Conservation (phyloP, 192 early-diverging fungal species). For the Lobosporangium transversale region DNA sequence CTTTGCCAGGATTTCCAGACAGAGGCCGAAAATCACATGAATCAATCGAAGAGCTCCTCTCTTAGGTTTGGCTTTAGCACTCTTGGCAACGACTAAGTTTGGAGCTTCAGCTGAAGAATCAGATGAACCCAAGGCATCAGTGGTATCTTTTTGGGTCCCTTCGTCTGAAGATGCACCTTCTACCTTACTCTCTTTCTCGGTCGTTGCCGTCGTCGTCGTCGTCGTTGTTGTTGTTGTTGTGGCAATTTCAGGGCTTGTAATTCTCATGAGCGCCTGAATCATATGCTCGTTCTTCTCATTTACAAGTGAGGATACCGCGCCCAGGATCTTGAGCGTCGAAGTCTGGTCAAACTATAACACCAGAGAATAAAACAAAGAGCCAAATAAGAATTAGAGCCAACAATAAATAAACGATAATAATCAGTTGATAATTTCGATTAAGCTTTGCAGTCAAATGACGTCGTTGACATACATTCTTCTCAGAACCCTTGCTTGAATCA, state of each 20-base stretch:
- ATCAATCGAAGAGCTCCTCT: slow-evolving; percentile 56
- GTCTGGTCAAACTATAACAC: slow-evolving; percentile 60
- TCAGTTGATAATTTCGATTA: no score
- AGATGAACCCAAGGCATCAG: no score
- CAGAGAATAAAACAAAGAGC: not conserved
- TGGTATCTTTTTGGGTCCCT: no score
- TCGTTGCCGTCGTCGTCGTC: no score
- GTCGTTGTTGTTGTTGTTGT: not conserved
- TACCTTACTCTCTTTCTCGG: no score
- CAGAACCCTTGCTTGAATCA: slow-evolving; percentile 73
- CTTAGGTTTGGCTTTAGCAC: not conserved
- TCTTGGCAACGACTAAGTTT: no score
- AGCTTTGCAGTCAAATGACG: no score
- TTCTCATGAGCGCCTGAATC: slow-evolving; percentile 54
- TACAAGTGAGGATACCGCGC: slow-evolving; percentile 63
- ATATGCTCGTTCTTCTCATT: slow-evolving; percentile 57
- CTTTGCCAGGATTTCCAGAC: slow-evolving; percentile 66
- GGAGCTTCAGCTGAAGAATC: no score
- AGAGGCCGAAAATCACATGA: slow-evolving; percentile 77
- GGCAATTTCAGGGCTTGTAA: slow-evolving; percentile 13
- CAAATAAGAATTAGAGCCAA: not conserved
- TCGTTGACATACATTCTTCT: slow-evolving; percentile 68
- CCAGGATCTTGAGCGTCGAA: slow-evolving; percentile 68
- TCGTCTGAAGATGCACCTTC: no score
- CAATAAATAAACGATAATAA: not conserved